Evolutionary conservation across 2,329 filamentous ascomycete genomes (phyloP).

Genomic region (Lachnum nothofagi): DNA sequence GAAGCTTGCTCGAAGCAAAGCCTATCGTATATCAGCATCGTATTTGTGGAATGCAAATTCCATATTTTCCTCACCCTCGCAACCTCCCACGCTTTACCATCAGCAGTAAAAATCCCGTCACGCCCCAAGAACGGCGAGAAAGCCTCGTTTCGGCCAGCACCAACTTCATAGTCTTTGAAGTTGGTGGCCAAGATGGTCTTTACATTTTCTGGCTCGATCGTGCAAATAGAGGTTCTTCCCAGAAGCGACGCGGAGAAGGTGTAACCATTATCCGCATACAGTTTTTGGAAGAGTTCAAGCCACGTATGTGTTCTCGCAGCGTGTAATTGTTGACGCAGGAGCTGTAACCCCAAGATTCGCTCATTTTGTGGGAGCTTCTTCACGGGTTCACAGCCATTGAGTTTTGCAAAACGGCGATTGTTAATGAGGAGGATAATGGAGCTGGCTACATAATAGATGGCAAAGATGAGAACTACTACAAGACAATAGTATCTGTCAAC

Average conservation of each 20-base stretch:
- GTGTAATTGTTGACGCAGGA: background rate
- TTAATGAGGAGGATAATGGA: background rate
- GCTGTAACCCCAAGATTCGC: background rate
- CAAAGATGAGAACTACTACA: too few species aligned
- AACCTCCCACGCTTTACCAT: constrained; percentile 47
- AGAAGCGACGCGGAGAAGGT: constrained; percentile 15
- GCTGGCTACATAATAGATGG: background rate
- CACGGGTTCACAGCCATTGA: background rate
- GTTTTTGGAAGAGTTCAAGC: background rate
- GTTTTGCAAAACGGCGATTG: background rate
- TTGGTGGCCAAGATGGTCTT: constrained; percentile 48
- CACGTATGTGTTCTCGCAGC: background rate
- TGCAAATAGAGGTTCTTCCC: constrained; percentile 37
- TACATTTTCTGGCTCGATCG: constrained; percentile 48
- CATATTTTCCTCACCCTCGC: constrained; percentile 28
- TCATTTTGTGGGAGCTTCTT: background rate
- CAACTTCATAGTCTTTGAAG: constrained; percentile 48
- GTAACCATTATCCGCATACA: background rate
- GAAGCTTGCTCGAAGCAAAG: constrained; percentile 49
- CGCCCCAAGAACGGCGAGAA: constrained; percentile 42
- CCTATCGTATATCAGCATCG: too few species aligned
- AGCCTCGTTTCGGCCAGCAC: constrained; percentile 31
- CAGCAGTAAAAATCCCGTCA: constrained; percentile 47
- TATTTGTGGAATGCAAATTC: too few species aligned
- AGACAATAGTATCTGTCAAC: too few species aligned